Conservation (phyloP, 768 basidiomycete genomes). For the Lentinus tigrinus region DNA sequence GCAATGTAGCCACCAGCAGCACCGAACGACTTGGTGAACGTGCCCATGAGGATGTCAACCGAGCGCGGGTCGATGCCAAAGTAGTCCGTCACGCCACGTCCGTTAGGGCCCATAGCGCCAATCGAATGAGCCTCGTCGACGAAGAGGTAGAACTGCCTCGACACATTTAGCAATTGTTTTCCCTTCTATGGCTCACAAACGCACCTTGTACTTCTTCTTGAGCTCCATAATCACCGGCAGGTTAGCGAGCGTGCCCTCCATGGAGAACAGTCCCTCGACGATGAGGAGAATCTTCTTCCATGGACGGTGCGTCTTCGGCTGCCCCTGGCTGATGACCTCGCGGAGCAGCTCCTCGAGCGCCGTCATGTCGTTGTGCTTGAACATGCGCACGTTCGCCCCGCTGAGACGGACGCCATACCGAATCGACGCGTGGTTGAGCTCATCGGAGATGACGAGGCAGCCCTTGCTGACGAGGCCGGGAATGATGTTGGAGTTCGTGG, state of each 20-base stretch:
- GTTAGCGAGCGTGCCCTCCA: slow-evolving; percentile 96
- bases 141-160: slow-evolving; percentile 84
- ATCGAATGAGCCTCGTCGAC: slow-evolving; percentile 98
- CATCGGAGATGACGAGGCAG: slow-evolving; percentile 93
- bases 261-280: slow-evolving; percentile 95
- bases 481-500: slow-evolving; percentile 90
- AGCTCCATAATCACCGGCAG: slow-evolving; percentile 80
- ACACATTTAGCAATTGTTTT: background rate
- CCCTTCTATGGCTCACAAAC: slow-evolving; percentile 14
- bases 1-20: slow-evolving; percentile 95
- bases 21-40: slow-evolving; percentile 94
- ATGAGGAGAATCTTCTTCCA: slow-evolving; percentile 98
- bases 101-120: slow-evolving; percentile 91
- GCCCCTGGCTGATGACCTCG: slow-evolving; percentile 95
- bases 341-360: slow-evolving; percentile 76
- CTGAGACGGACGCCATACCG: slow-evolving; percentile 88
- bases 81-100: slow-evolving; percentile 94
- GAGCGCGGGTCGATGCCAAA: slow-evolving; percentile 78
- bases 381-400: slow-evolving; percentile 87
- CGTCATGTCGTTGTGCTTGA: slow-evolving; percentile 96
- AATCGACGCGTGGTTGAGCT: slow-evolving; percentile 94
- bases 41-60: slow-evolving; percentile 97
- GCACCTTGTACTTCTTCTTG: slow-evolving; percentile 93
- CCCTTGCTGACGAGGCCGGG: slow-evolving; percentile 91
- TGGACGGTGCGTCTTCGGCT: slow-evolving; percentile 95